These are phyloP conservation scores for Gnetum montanum DNA, from an alignment of 75 land plant species.

Conservation along the genomic window DNA sequence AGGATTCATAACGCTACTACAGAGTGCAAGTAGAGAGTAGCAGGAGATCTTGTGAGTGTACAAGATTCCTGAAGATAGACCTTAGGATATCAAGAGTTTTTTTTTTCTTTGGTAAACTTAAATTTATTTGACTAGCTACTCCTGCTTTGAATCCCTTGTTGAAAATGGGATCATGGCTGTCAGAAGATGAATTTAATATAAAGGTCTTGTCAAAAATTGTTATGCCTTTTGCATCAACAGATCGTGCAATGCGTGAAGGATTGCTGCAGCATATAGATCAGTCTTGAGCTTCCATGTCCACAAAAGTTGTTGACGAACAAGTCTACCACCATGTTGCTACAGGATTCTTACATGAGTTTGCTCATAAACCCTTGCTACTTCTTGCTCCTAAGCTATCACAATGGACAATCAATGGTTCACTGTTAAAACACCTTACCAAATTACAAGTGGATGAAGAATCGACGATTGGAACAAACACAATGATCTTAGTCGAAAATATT, in stretches of 20 bases:
- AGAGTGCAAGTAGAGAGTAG: too few relatives aligned
- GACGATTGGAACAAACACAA: too few relatives aligned
- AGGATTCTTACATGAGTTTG: conserved; percentile 92
- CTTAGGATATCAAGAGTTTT: too few relatives aligned
- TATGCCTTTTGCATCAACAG: conserved; percentile 93
- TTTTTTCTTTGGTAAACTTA: too few relatives aligned
- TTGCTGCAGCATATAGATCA: conserved; percentile 94
- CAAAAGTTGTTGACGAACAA: conserved; percentile 97
- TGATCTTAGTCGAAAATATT: too few relatives aligned
- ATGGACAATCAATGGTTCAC: too few relatives aligned
- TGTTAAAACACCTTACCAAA: too few relatives aligned
- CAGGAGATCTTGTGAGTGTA: too few relatives aligned
- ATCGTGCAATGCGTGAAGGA: conserved; percentile 82
- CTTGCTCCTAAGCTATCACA: conserved; percentile 96
- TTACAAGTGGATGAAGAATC: too few relatives aligned
- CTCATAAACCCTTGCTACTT: conserved; percentile 90
- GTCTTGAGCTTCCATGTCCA: conserved; percentile 74
- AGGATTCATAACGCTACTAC: too few relatives aligned
- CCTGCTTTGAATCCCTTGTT: conserved; percentile 84
- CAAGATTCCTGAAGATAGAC: too few relatives aligned
- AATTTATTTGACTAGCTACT: conserved; percentile 97
- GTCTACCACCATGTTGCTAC: conserved; percentile 90
- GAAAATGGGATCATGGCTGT: conserved; percentile 95
- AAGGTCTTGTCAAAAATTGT: conserved; percentile 93
- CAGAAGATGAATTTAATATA: conserved; percentile 67